Percentiles rank a stretch among this genome's conserved stretches.
Conservation (phyloP, 768 basidiomycete genomes). For the Kwoniella mangroviensis region DNA sequence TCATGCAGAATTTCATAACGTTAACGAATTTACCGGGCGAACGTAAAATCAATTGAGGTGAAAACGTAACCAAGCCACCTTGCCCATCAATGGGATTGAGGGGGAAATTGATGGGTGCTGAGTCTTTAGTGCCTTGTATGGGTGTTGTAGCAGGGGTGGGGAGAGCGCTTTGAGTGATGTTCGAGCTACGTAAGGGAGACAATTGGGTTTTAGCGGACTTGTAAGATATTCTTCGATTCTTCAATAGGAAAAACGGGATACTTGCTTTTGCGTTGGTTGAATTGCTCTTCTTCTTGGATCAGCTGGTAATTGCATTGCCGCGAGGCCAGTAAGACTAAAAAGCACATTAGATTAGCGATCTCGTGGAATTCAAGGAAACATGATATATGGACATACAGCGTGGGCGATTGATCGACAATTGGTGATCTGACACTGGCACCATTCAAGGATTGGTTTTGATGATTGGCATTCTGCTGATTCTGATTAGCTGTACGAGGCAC, state of each 20-base stretch:
- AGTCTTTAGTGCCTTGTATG: not conserved
- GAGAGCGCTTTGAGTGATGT: not conserved
- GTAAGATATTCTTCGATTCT: not conserved
- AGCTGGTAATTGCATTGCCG: not conserved
- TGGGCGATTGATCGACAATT: not conserved
- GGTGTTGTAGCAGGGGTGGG: slow-evolving; percentile 7
- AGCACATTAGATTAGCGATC: not conserved
- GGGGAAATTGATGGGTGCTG: not conserved
- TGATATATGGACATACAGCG: not conserved
- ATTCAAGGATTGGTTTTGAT: not conserved
- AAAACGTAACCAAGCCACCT: slow-evolving; percentile 48
- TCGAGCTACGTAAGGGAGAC: not conserved
- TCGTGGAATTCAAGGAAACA: not conserved
- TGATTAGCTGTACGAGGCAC: slow-evolving; percentile 8
- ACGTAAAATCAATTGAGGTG: slow-evolving; percentile 39
- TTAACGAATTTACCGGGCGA: slow-evolving; percentile 31
- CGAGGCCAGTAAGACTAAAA: not conserved
- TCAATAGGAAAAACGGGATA: not conserved
- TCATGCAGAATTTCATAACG: slow-evolving; percentile 31
- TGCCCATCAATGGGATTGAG: slow-evolving; percentile 8
- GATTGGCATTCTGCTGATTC: not conserved
- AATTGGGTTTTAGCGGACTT: not conserved
- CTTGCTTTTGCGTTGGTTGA: not conserved
- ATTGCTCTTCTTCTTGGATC: not conserved
- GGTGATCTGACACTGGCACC: not conserved